A percentile compares a stretch with the other conserved stretches of the same genome.
Conservation (phyloP, 768 basidiomycete genomes). For the Suillus luteus region DNA sequence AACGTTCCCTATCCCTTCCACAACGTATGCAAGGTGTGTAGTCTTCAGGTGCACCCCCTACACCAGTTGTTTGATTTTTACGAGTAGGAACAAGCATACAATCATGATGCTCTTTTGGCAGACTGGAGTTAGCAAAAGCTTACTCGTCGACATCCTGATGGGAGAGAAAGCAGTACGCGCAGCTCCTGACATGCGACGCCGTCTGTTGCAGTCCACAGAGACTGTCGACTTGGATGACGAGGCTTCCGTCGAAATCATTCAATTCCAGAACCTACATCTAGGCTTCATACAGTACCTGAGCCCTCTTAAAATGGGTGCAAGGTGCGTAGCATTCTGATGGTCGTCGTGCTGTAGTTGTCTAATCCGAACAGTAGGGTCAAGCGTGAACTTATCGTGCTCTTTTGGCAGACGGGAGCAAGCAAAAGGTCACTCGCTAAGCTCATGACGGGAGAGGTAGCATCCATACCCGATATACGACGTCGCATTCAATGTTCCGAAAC, state of each 20-base stretch:
- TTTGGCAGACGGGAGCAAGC: conserved; percentile 42
- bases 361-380: not conserved
- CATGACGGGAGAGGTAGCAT: conserved; percentile 22
- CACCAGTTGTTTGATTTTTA: not conserved
- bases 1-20: conserved; percentile 15
- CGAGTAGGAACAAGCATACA: not conserved
- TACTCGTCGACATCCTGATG: conserved; percentile 39
- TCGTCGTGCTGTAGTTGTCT: not conserved
- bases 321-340: not conserved
- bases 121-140: conserved; percentile 37
- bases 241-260: conserved; percentile 24
- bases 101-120: conserved; percentile 45
- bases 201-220: not conserved
- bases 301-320: not conserved
- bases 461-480: conserved; percentile 25
- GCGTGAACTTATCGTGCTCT: conserved; percentile 34
- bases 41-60: not conserved
- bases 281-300: conserved; percentile 19
- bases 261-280: conserved; percentile 25
- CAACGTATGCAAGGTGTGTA: not conserved
- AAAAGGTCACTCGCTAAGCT: conserved; percentile 40
- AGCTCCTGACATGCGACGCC: not conserved
- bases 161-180: conserved; percentile 16
- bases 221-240: conserved; percentile 26
- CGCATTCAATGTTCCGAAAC: conserved; percentile 30